Evolutionary conservation across 1,284 basidiomycete genomes (phyloP), one percentile per base, ranked within the genome.

Genomic region (Trametes versicolor): DNA sequence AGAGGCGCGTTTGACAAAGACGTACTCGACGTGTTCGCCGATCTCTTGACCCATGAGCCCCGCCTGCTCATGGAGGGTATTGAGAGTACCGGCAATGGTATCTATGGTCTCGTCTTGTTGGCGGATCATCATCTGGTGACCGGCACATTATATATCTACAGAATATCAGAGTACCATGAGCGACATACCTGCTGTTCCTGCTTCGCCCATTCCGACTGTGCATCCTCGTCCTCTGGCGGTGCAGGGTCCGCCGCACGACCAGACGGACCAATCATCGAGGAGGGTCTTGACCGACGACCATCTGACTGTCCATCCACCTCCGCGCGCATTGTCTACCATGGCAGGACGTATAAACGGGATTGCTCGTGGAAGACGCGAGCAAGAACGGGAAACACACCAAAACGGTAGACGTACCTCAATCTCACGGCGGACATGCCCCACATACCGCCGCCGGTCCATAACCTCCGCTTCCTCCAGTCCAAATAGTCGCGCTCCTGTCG

Each of bases 11-110:
- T 29, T 15, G 27, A 49, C 25, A 17, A 17, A 7, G 7, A 64
- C 59, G 78, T 89, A 96, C 96, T 94, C 93, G 70, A 90, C 93
- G 71, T 97, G 96, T 75, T 96, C 94, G 5, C 77, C 81, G 51
- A 97, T 93, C 76, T 98, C 96, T 58, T 87, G 88, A 0, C 96
- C 96, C 86, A 98, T 97, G 48, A 97, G 80, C 6, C 92, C 93
- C 0, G 96, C 96, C 78, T 98, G 96, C 68, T 93, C 89, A 0
- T 91, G 89, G 15, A 98, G 80, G 1, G 90, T 95, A 60, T 76
- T 87, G 48, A 98, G 77, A 0, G 96, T 95, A 0, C 95, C 94
- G 0, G 91, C 87, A 72, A 98, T 96, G 0, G 91, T 87, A 50
- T 91, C 89, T 65, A 98, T 89, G 0, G 95, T 92, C 53, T 88